Evolutionary conservation across 2,329 filamentous ascomycete genomes (phyloP), one percentile per base, ranked within the genome.

Genomic region (Neonectria sp.): DNA sequence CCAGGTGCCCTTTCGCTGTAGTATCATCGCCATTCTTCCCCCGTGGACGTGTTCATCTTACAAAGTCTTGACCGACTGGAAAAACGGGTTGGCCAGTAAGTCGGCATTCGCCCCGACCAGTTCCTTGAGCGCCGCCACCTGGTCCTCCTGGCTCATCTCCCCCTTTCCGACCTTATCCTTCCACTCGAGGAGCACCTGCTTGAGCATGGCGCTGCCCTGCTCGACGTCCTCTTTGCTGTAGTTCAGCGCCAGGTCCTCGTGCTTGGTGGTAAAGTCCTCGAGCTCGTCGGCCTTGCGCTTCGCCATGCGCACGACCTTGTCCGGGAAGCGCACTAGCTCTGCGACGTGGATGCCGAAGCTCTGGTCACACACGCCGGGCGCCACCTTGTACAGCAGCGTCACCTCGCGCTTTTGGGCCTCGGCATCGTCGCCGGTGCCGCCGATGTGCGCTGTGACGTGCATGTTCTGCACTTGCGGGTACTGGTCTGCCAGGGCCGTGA

Each of bases 261-360:
- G 90, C 82, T 95, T 95, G 57, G 89, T 89, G 0, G 93, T 93
- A 76, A 99, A 99, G 79, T 99, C 96, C 80, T 99, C 96, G 40
- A 99, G 87, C 85, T 99, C 97, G 80, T 98, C 96, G 0, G 96
- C 96, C 84, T 99, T 99, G 74, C 96, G 90, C 83, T 97, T 97
- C n/a, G 96, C 96, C 97, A 99, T 99, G 71, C 95, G 94, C 68
- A 99, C 93, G 17, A 99, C 97, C 83, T 99, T 99, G 74, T 94
- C 92, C 0, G 96, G 96, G 83, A 99, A 99, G 51, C 95, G 91
- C 24, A 99, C 96, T 6, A 99, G 88, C 83, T 99, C 96, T 1
- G 96, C 96, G 15, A 99, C 97, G 82, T 99, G 96, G 75, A 99
- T 99, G 75, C 96, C 96, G 80, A 99, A 99, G 65, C 93, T 96